phyloP scores from a whole-genome alignment of 73 alveolate genomes.

The Paramecium bursaria region DNA sequence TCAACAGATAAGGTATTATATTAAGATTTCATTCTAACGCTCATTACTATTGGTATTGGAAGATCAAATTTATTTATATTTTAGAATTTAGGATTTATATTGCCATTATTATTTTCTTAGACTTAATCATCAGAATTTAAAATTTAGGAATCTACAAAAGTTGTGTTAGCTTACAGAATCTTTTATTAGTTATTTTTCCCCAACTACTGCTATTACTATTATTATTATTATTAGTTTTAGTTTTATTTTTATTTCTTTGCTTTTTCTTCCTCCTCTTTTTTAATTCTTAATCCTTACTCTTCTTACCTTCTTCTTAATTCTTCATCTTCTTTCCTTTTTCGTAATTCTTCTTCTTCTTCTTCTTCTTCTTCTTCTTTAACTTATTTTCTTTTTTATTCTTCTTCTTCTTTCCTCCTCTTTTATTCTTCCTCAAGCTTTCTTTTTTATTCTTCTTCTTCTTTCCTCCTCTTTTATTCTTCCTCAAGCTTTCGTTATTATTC shows the following conservation, averaged over 20 bases:
- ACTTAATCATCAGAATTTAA: too few relatives aligned
- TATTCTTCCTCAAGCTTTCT: slow-evolving; percentile 58
- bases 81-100: too few relatives aligned
- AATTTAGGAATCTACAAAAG: too few relatives aligned
- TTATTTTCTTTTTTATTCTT: slow-evolving; percentile 63
- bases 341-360: slow-evolving; percentile 49
- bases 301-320: slow-evolving; percentile 19
- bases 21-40: too few relatives aligned
- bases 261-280: slow-evolving; percentile 64
- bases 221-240: too few relatives aligned
- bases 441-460: slow-evolving; percentile 53
- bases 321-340: slow-evolving; percentile 23
- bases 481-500: not conserved
- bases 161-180: too few relatives aligned
- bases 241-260: slow-evolving; percentile 62
- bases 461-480: slow-evolving; percentile 63
- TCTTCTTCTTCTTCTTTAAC: slow-evolving; percentile 55
- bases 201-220: too few relatives aligned
- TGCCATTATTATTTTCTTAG: too few relatives aligned
- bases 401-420: slow-evolving; percentile 59
- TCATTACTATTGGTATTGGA: too few relatives aligned
- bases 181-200: too few relatives aligned
- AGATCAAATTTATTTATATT: too few relatives aligned
- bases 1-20: too few relatives aligned
- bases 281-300: not conserved